Conservation (phyloP, 257 asterid species). For the Ilex asprella region DNA sequence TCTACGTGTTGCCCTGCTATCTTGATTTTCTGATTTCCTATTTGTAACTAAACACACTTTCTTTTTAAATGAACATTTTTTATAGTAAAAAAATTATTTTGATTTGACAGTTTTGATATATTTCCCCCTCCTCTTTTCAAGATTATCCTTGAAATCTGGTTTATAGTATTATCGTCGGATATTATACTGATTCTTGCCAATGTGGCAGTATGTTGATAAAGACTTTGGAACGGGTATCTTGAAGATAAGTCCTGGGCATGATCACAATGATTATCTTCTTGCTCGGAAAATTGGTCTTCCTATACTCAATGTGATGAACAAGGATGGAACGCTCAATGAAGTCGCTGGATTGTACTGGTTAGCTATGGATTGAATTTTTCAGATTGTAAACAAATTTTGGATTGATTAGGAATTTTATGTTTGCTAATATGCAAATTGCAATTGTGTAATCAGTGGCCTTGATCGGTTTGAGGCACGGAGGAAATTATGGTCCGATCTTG, state of each 20-base stretch:
- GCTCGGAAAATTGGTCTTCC: constrained; percentile 99
- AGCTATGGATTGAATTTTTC: constrained; percentile 19
- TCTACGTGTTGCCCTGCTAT: constrained; percentile 1
- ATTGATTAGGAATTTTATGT: constrained; percentile 11
- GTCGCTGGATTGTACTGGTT: constrained; percentile 89
- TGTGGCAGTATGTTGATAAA: constrained; percentile 85
- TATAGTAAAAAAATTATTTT: not conserved
- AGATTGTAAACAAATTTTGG: constrained; percentile 12
- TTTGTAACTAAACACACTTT: not conserved
- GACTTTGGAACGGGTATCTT: constrained; percentile 99
- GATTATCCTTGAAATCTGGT: constrained; percentile 2
- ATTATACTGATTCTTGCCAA: constrained; percentile 15
- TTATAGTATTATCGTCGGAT: constrained; percentile 7
- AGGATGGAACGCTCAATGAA: constrained; percentile 92
- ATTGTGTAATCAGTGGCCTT: constrained; percentile 64
- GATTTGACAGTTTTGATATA: not conserved
- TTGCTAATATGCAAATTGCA: constrained; percentile 19
- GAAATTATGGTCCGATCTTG: constrained; percentile 94
- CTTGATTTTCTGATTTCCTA: not conserved
- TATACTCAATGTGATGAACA: constrained; percentile 94
- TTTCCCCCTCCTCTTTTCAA: not conserved
- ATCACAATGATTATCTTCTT: constrained; percentile 96
- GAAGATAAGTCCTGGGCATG: constrained; percentile 99
- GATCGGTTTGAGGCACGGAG: constrained; percentile 98
- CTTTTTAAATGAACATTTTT: not conserved